phyloP scores from a whole-genome alignment of 75 land plant species.

The Selaginella moellendorffii region DNA sequence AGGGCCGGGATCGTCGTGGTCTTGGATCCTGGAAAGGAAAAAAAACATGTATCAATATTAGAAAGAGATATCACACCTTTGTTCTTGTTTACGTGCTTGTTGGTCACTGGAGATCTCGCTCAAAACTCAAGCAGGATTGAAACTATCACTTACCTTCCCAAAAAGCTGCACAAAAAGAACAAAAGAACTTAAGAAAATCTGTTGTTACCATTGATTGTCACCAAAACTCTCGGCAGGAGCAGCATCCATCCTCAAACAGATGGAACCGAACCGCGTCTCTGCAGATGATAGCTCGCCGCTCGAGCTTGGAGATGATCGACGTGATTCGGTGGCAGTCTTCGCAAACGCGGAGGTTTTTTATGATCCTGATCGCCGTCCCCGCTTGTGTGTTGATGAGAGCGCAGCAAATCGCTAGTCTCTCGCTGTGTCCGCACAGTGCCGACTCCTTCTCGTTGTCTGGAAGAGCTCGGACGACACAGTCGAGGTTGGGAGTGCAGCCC shows the following conservation, averaged over 20 bases:
- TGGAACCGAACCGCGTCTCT: slow-evolving; percentile 8
- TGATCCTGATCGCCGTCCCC: not conserved
- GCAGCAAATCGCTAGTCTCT: slow-evolving; percentile 4
- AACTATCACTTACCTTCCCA: no score
- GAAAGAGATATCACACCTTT: no score
- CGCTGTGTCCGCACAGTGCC: slow-evolving; percentile 7
- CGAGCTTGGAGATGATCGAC: slow-evolving; percentile 8
- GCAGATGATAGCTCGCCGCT: not conserved
- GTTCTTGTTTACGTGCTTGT: no score
- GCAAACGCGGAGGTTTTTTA: slow-evolving; percentile 8
- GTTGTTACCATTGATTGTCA: no score
- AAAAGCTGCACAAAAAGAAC: no score
- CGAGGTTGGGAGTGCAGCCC: not conserved
- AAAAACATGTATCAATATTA: no score
- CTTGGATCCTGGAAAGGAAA: no score
- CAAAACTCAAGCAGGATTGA: no score
- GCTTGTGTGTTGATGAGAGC: slow-evolving; percentile 1
- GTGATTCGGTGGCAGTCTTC: slow-evolving; percentile 4
- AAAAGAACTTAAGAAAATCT: no score
- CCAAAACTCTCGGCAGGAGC: no score
- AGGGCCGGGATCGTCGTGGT: no score
- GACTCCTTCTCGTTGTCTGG: not conserved
- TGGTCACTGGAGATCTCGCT: no score
- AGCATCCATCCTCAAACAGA: slow-evolving; percentile 4
- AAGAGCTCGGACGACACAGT: not conserved